These are phyloP conservation scores for Chondrostereum purpureum DNA, from an alignment of 1,284 basidiomycete species.

Conservation along the genomic window DNA sequence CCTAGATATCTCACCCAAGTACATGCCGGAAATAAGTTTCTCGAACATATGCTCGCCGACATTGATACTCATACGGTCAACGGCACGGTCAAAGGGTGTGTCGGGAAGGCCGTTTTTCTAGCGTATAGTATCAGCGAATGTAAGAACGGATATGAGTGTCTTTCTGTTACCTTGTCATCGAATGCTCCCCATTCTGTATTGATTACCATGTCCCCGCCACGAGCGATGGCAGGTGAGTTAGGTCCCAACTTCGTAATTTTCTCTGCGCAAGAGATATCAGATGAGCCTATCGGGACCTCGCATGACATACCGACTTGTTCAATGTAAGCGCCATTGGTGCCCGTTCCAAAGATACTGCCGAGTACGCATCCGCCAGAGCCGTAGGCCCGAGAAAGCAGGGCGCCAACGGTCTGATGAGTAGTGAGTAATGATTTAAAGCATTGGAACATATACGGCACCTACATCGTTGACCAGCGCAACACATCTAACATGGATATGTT, in stretches of 20 bases:
- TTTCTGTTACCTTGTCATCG: constrained; percentile 66
- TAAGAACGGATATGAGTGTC: constrained; percentile 7
- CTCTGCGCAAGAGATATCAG: constrained; percentile 19
- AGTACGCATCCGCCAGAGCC: constrained; percentile 84
- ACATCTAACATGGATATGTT: constrained; percentile 91
- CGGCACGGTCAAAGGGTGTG: constrained; percentile 89
- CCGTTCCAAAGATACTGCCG: constrained; percentile 95
- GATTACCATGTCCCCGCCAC: constrained; percentile 83
- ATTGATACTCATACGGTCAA: constrained; percentile 93
- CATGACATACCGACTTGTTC: constrained; percentile 60
- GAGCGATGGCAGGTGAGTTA: constrained; percentile 47
- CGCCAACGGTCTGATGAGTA: constrained; percentile 77
- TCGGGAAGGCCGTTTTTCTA: constrained; percentile 52
- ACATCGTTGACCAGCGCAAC: constrained; percentile 96
- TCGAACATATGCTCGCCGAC: constrained; percentile 93
- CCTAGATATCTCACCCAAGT: constrained; percentile 90
- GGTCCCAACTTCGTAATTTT: constrained; percentile 78
- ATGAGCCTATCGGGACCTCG: neutral
- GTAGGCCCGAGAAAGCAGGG: constrained; percentile 89
- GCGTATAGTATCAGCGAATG: neutral
- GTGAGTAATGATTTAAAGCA: constrained; percentile 6
- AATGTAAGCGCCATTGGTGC: constrained; percentile 96
- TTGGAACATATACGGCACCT: constrained; percentile 26
- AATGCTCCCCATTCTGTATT: constrained; percentile 99
- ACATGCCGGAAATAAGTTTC: constrained; percentile 99